Evolutionary conservation across 495 filamentous ascomycete genomes (phyloP).

Genomic region (Lasiosphaeria miniovina): DNA sequence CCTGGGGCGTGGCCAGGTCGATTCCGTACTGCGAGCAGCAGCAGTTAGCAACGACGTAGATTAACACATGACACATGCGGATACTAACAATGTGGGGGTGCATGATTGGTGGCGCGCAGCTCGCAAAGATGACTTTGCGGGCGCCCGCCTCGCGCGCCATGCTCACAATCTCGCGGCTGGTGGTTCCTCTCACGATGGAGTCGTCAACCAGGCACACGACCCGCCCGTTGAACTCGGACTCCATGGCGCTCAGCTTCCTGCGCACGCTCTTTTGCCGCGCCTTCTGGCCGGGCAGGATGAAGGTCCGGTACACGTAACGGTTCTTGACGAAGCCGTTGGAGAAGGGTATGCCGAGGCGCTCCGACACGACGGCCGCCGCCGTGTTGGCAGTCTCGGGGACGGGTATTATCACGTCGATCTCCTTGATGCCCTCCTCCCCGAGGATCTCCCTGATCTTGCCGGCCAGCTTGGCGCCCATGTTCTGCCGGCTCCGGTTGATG

Average conservation of each 20-base stretch:
- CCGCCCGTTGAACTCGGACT: slow-evolving; percentile 78
- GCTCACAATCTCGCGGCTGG: slow-evolving; percentile 82
- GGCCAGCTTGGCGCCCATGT: slow-evolving; percentile 88
- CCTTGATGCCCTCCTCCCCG: slow-evolving; percentile 68
- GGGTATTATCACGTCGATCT: slow-evolving; percentile 71
- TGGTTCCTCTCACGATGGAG: slow-evolving; percentile 90
- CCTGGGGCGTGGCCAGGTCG: slow-evolving; percentile 76
- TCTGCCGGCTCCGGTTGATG: slow-evolving; percentile 82
- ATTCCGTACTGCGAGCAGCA: slow-evolving; percentile 65
- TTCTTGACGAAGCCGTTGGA: slow-evolving; percentile 81
- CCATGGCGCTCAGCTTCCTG: slow-evolving; percentile 78
- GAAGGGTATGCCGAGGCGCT: slow-evolving; percentile 74
- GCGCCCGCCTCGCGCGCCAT: slow-evolving; percentile 94
- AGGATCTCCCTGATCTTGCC: slow-evolving; percentile 72
- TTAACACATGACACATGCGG: neutral
- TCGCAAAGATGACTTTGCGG: slow-evolving; percentile 85
- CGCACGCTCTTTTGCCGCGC: slow-evolving; percentile 76
- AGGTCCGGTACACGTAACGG: slow-evolving; percentile 92
- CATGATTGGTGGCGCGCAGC: slow-evolving; percentile 82
- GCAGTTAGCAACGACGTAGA: slow-evolving; percentile 5
- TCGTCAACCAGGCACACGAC: slow-evolving; percentile 89
- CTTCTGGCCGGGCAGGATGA: slow-evolving; percentile 90
- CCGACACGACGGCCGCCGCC: slow-evolving; percentile 75
- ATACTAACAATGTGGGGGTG: slow-evolving; percentile 47
- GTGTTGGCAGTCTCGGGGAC: slow-evolving; percentile 58